These are phyloP conservation scores for Colletotrichum sp. DNA, from an alignment of 2,329 filamentous ascomycete species.

Conservation along the genomic window DNA sequence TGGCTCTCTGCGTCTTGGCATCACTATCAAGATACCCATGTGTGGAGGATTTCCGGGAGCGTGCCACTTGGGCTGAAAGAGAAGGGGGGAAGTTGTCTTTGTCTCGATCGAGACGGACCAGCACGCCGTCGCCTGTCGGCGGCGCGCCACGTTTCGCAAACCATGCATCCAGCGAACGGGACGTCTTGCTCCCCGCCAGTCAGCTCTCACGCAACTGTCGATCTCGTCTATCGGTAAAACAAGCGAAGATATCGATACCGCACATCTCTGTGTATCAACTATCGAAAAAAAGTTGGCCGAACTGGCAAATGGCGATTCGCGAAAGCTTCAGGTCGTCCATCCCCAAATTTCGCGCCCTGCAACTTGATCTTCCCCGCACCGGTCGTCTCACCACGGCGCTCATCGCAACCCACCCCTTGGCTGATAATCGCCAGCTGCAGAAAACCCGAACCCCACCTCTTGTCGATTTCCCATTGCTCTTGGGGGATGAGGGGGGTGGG, in stretches of 20 bases:
- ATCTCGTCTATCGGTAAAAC: slow-evolving; percentile 6
- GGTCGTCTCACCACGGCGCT: slow-evolving; percentile 2
- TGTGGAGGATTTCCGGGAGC: not conserved
- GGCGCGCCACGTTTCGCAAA: not conserved
- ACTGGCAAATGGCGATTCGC: not conserved
- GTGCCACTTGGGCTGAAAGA: not conserved
- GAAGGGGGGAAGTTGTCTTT: not conserved
- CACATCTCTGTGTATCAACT: not conserved
- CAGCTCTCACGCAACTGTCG: not conserved
- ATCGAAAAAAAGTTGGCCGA: not conserved
- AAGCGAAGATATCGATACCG: not conserved
- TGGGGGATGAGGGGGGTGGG: not conserved
- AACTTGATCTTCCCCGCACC: slow-evolving; percentile 8
- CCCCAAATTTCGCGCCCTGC: not conserved
- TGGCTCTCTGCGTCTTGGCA: not conserved
- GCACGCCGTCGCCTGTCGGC: not conserved
- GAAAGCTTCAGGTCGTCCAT: not conserved
- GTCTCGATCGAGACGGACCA: not conserved
- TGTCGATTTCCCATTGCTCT: not conserved
- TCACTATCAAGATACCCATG: not conserved
- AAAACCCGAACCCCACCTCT: not conserved
- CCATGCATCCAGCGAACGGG: not conserved
- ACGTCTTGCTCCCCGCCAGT: not conserved
- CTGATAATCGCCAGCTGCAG: not conserved
- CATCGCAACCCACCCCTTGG: not conserved